Evolutionary conservation across 495 filamentous ascomycete genomes (phyloP), one percentile per base, ranked within the genome.

Genomic region (Chaetomium cochliodes): DNA sequence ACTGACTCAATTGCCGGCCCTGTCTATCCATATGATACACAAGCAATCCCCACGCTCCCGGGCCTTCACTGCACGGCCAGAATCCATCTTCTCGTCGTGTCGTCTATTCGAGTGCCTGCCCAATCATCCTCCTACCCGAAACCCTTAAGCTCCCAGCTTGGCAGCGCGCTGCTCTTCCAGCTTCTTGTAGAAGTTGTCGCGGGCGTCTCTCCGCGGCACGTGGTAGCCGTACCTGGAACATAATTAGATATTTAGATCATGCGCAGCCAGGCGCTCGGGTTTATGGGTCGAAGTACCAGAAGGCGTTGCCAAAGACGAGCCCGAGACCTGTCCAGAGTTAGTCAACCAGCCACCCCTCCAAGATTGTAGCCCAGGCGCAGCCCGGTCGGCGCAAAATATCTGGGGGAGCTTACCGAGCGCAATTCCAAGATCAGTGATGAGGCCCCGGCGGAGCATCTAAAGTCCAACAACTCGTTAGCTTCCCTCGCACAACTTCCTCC

Each of bases 361-460:
- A 1, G 7, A 20, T 37, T 23, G 22, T 18, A 12, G 16, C 22
- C 44, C 53, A 39, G 58, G 25, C 22, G 13, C 33, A 42, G 44
- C 25, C 28, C 28, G 20, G 16, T 15, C 18, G 16, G 51, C n/a
- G 11, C 5, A 20, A 16, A 15, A 6, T 4, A 22, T 23, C 20
- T 39, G 8, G 5, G 23, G 42, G 52, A 53, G 72, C 78, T 58
- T 70, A 81, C 80, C 80, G 47, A 82, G 73, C 26, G 63, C 77
- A 69, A 80, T 71, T 53, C 73, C 58, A 58, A 83, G 72, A 60
- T 82, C 79, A 41, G 76, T 71, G 63, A 83, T 74, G 65, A 83
- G 79, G 65, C 74, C 72, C 67, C 78, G 72, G 70, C 80, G 79
- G 73, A 83, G 77, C 78, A 83, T 83, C 80, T 83, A 60, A 13